Evolutionary conservation across 345 rosid genomes (phyloP).

Genomic region (Pugionium cornutum): DNA sequence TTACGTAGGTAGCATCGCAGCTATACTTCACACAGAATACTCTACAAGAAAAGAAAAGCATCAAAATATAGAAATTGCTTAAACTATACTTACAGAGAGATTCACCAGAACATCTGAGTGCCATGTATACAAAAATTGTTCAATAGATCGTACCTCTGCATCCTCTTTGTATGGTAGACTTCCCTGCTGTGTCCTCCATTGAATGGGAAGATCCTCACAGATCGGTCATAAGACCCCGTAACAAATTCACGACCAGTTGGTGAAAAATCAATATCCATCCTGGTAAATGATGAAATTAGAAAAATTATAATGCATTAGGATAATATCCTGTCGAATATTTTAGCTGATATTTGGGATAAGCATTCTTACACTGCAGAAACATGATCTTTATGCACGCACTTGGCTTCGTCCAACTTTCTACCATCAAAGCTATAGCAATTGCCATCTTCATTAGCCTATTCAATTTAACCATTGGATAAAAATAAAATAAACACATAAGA

Average conservation of each 20-base stretch:
- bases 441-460: constrained; percentile 96
- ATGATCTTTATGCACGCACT: constrained; percentile 94
- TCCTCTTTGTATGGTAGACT: constrained; percentile 95
- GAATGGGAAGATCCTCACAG: constrained; percentile 87
- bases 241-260: constrained; percentile 99
- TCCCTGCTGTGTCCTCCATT: constrained; percentile 92
- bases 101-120: neutral
- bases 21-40: constrained; percentile 92
- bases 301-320: neutral
- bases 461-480: constrained; percentile 27
- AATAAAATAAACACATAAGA: neutral
- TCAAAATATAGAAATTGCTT: neutral
- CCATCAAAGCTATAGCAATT: constrained; percentile 89
- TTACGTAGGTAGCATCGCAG: constrained; percentile 86
- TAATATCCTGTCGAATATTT: neutral
- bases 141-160: constrained; percentile 71
- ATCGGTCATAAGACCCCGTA: constrained; percentile 96
- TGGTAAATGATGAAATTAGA: constrained; percentile 37
- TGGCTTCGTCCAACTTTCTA: constrained; percentile 84
- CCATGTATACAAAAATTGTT: neutral
- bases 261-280: constrained; percentile 97
- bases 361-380: constrained; percentile 95
- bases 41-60: constrained; percentile 43
- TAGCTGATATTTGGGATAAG: constrained; percentile 1
- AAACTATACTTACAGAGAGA: neutral